Conservation (phyloP, 371 early-diverging fungal genomes). For the Blyttiomyces sp. region DNA sequence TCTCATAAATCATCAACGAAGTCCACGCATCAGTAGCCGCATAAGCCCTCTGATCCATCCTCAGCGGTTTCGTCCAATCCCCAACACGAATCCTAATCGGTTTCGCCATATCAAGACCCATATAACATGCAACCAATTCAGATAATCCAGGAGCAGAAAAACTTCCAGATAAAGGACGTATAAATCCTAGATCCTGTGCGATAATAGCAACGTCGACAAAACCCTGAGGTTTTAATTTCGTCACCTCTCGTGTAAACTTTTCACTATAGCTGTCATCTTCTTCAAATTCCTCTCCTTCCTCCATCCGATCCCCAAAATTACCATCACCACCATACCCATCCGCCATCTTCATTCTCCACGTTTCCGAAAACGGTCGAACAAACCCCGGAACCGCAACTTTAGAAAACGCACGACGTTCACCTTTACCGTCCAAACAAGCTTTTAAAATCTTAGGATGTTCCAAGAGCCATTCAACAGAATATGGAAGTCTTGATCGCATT, state of each 20-base stretch:
- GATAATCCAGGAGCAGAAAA: neutral
- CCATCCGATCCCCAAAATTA: too few relatives aligned
- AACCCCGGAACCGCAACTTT: neutral
- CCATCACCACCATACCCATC: too few relatives aligned
- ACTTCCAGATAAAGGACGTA: too few relatives aligned
- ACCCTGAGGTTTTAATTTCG: neutral
- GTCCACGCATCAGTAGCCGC: constrained; percentile 16
- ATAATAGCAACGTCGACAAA: too few relatives aligned
- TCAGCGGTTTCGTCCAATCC: constrained; percentile 6
- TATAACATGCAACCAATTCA: constrained; percentile 2
- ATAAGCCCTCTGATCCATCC: constrained; percentile 2
- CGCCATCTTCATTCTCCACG: too few relatives aligned
- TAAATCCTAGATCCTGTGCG: too few relatives aligned
- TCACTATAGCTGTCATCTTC: too few relatives aligned
- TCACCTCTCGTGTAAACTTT: too few relatives aligned
- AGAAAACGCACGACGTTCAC: neutral
- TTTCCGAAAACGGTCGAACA: neutral
- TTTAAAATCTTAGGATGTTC: too few relatives aligned
- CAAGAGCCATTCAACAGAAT: neutral
- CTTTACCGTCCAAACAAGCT: too few relatives aligned
- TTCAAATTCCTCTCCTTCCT: too few relatives aligned
- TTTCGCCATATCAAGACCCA: constrained; percentile 10
- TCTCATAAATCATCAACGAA: constrained; percentile 2
- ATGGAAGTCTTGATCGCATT: neutral
- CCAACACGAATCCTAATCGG: constrained; percentile 10